Evolutionary conservation across 345 rosid genomes (phyloP).

Genomic region (Linum trigynum): DNA sequence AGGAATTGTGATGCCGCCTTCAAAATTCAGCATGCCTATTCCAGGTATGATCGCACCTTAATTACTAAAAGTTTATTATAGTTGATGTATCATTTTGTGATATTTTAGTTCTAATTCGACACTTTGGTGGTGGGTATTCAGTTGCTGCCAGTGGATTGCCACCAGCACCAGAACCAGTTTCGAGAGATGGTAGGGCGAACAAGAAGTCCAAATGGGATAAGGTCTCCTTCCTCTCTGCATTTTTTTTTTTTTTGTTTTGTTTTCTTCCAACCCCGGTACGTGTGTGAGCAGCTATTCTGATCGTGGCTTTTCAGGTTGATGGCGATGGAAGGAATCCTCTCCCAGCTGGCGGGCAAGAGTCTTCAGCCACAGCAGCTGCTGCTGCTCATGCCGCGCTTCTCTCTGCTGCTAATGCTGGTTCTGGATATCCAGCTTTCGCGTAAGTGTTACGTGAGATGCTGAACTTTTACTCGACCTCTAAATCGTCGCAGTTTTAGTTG

Average conservation of each 20-base stretch:
- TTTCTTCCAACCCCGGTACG: constrained; percentile 1
- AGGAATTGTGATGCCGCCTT: constrained; percentile 35
- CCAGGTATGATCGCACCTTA: constrained; percentile 32
- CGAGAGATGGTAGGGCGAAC: constrained; percentile 64
- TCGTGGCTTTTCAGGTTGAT: constrained; percentile 50
- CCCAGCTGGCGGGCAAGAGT: constrained; percentile 51
- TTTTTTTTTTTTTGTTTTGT: background rate
- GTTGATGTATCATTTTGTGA: no score
- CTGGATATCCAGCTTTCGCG: constrained; percentile 89
- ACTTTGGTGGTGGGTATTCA: constrained; percentile 26
- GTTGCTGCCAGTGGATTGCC: constrained; percentile 35
- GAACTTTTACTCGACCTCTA: no score
- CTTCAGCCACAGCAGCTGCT: constrained; percentile 43
- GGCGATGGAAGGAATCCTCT: constrained; percentile 50
- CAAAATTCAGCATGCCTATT: constrained; percentile 53
- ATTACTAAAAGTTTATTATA: background rate
- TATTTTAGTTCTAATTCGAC: constrained; percentile 2
- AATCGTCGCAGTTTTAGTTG: no score
- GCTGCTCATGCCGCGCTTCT: constrained; percentile 37
- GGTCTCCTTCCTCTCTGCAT: constrained; percentile 26
- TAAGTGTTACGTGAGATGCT: constrained; percentile 25
- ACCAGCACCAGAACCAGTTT: constrained; percentile 34
- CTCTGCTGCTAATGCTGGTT: constrained; percentile 67
- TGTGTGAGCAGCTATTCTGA: background rate
- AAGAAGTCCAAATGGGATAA: constrained; percentile 97